Conservation (phyloP, 257 asterid species). For the Nicotiana tabacum region DNA sequence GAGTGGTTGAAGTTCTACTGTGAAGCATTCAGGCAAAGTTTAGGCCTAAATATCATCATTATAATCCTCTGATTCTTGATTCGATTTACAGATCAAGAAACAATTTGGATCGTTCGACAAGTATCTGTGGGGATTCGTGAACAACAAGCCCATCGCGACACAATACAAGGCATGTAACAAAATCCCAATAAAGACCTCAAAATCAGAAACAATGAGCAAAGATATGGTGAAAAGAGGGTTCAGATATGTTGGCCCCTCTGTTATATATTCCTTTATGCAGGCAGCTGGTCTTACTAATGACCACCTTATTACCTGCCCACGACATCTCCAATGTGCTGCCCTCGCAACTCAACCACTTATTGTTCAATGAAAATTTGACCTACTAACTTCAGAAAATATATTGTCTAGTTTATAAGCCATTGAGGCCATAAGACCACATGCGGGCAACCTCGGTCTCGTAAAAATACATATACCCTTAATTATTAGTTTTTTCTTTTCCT, state of each 20-base stretch:
- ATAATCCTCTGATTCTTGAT: not conserved
- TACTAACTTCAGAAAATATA: not conserved
- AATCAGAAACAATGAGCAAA: slow-evolving; percentile 81
- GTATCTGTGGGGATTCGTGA: slow-evolving; percentile 75
- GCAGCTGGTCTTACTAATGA: slow-evolving; percentile 85
- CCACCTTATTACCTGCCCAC: slow-evolving; percentile 61
- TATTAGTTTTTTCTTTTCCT: not conserved
- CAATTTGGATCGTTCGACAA: slow-evolving; percentile 53
- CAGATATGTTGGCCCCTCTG: slow-evolving; percentile 73
- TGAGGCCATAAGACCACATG: too few species aligned
- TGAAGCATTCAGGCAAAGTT: not conserved
- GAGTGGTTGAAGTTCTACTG: not conserved
- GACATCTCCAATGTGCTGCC: slow-evolving; percentile 37
- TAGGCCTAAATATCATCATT: not conserved
- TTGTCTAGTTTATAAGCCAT: not conserved
- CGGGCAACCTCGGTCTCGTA: too few species aligned
- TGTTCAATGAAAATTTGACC: not conserved
- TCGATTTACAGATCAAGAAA: slow-evolving; percentile 37
- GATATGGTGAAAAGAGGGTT: slow-evolving; percentile 76
- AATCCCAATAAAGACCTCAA: slow-evolving; percentile 80
- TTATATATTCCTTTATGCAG: slow-evolving; percentile 81
- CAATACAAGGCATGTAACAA: slow-evolving; percentile 54
- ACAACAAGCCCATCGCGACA: slow-evolving; percentile 47
- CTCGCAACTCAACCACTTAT: slow-evolving; percentile 13
- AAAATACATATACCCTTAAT: not conserved